A percentile compares a stretch with the other conserved stretches of the same genome.
Evolutionary conservation across 2,329 filamentous ascomycete genomes (phyloP).

Genomic region (Didymella lethalis): DNA sequence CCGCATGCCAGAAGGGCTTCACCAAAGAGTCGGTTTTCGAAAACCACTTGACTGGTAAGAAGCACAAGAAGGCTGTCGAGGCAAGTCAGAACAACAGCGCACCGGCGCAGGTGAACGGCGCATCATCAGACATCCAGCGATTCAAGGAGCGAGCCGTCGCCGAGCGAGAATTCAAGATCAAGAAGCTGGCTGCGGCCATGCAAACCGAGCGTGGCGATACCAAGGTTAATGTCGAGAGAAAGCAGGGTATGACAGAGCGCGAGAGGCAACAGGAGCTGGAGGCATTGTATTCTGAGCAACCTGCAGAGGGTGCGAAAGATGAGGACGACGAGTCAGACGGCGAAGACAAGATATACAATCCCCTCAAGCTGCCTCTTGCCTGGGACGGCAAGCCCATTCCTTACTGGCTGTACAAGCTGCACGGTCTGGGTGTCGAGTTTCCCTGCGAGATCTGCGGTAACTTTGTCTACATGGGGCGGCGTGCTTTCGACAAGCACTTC

Average conservation of each 20-base stretch:
- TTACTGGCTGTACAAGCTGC: slow-evolving; percentile 97
- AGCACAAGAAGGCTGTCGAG: slow-evolving; percentile 81
- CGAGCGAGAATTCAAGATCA: slow-evolving; percentile 84
- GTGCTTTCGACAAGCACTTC: slow-evolving; percentile 98
- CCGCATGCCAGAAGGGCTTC: slow-evolving; percentile 93
- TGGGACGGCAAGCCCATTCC: slow-evolving; percentile 99
- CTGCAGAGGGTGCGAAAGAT: slow-evolving; percentile 64
- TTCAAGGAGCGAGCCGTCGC: slow-evolving; percentile 91
- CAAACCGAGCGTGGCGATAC: slow-evolving; percentile 88
- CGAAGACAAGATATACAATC: slow-evolving; percentile 94
- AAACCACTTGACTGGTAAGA: slow-evolving; percentile 86
- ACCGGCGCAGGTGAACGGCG: slow-evolving; percentile 29
- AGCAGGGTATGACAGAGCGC: slow-evolving; percentile 95
- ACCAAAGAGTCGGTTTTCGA: slow-evolving; percentile 96
- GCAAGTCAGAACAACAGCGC: slow-evolving; percentile 57
- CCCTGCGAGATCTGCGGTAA: slow-evolving; percentile 97
- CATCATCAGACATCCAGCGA: slow-evolving; percentile 33
- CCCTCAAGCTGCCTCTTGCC: slow-evolving; percentile 89
- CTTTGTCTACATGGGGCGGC: slow-evolving; percentile 96
- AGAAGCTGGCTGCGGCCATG: slow-evolving; percentile 81
- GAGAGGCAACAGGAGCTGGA: slow-evolving; percentile 95
- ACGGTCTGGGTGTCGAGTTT: slow-evolving; percentile 94
- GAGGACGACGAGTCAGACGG: slow-evolving; percentile 70
- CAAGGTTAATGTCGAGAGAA: slow-evolving; percentile 91
- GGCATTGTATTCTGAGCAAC: slow-evolving; percentile 74